phyloP scores from a whole-genome alignment of 257 asterid genomes.

The Euphrasia confusa region DNA sequence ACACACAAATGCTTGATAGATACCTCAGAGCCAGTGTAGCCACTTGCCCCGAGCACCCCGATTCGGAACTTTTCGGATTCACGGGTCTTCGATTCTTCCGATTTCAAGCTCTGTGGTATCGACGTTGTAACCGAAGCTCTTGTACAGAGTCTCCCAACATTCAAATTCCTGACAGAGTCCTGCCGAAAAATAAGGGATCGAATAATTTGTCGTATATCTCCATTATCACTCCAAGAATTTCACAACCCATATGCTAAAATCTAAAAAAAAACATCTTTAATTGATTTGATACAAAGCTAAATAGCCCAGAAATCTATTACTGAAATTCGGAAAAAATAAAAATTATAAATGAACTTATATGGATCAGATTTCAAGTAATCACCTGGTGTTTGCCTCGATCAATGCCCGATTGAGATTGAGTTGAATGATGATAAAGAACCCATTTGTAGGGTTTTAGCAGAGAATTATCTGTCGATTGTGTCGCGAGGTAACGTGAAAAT shows the following conservation, averaged over 20 bases:
- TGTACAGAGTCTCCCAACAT: conserved; percentile 26
- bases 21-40: conserved; percentile 83
- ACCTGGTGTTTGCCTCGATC: conserved; percentile 16
- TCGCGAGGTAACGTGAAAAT: too few species aligned
- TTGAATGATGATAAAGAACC: conserved; percentile 26
- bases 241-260: conserved; percentile 20
- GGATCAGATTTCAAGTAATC: too few species aligned
- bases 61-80: conserved; percentile 42
- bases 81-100: conserved; percentile 33
- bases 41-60: conserved; percentile 87
- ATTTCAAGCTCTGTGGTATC: conserved; percentile 28
- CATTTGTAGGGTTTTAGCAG: conserved; percentile 20
- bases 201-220: neutral
- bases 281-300: neutral
- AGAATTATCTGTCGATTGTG: neutral
- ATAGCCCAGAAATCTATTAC: too few species aligned
- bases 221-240: neutral
- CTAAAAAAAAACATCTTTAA: conserved; percentile 6
- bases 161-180: conserved; percentile 33
- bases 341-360: too few species aligned
- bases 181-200: conserved; percentile 14
- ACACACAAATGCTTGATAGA: neutral
- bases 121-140: conserved; percentile 46
- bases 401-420: conserved; percentile 20
- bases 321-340: too few species aligned